These are phyloP conservation scores for Tricholoma saponaceum DNA, from an alignment of 768 basidiomycete genomes.

Conservation along the genomic window DNA sequence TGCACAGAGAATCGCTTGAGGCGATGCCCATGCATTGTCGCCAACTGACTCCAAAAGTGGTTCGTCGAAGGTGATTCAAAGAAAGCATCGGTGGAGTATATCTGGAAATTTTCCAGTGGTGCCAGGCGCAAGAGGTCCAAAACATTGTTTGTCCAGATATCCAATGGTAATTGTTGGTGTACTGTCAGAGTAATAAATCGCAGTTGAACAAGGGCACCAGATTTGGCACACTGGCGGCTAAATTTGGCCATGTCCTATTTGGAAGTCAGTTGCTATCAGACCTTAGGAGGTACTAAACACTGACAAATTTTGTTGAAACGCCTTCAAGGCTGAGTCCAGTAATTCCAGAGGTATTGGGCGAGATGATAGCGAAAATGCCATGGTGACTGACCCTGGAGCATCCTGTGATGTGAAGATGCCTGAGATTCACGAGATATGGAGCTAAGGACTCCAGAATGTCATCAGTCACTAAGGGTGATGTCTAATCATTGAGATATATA, in stretches of 20 bases:
- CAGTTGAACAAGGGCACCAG: slow-evolving; percentile 38
- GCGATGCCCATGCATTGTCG: slow-evolving; percentile 44
- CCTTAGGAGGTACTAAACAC: slow-evolving; percentile 5
- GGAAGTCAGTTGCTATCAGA: neutral
- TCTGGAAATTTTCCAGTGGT: slow-evolving; percentile 57
- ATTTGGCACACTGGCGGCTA: slow-evolving; percentile 29
- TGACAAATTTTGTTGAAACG: slow-evolving; percentile 57
- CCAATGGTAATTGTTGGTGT: slow-evolving; percentile 29
- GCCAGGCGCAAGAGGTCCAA: slow-evolving; percentile 38
- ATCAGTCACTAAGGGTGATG: slow-evolving; percentile 58
- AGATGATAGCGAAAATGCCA: slow-evolving; percentile 52
- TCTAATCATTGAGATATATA: slow-evolving; percentile 31
- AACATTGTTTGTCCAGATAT: slow-evolving; percentile 43
- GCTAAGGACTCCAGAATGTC: slow-evolving; percentile 45
- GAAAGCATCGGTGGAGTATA: slow-evolving; percentile 49
- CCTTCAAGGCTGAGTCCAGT: slow-evolving; percentile 57
- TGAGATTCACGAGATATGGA: slow-evolving; percentile 43
- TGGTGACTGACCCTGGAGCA: slow-evolving; percentile 65
- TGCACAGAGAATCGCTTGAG: slow-evolving; percentile 61
- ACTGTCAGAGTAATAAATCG: slow-evolving; percentile 57
- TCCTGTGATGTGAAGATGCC: slow-evolving; percentile 58
- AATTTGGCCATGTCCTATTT: slow-evolving; percentile 52
- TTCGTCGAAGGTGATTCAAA: slow-evolving; percentile 37
- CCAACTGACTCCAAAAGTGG: slow-evolving; percentile 47
- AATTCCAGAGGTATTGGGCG: slow-evolving; percentile 42